phyloP scores from a whole-genome alignment of 768 basidiomycete species.

The Melanogaster broomeanus region DNA sequence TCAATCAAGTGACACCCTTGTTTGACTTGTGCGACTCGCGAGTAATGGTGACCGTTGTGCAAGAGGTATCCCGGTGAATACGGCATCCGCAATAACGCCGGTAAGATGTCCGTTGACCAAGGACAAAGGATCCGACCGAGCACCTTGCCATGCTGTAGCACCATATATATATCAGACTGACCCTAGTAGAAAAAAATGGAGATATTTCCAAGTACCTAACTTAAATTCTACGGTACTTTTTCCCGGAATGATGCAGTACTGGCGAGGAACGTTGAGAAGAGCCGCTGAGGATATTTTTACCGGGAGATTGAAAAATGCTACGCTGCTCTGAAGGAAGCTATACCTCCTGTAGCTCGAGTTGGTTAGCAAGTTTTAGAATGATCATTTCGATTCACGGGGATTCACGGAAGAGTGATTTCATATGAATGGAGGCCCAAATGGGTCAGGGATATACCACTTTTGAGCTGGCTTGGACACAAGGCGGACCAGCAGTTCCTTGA shows the following conservation, averaged over 20 bases:
- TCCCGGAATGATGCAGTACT: not conserved
- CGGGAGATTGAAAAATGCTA: constrained; percentile 4
- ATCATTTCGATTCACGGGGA: constrained; percentile 7
- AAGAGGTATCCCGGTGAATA: constrained; percentile 8
- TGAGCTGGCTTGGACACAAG: constrained; percentile 26
- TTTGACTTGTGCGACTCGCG: too few species aligned
- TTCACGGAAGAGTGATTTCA: constrained; percentile 8
- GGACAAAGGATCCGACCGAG: not conserved
- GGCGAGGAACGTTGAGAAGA: not conserved
- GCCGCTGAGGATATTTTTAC: constrained; percentile 2
- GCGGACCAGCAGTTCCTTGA: constrained; percentile 28
- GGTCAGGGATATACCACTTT: constrained; percentile 15
- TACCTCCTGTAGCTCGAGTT: too few species aligned
- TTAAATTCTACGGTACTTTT: not conserved
- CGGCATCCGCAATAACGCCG: constrained; percentile 22
- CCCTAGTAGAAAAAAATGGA: too few species aligned
- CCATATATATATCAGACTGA: not conserved
- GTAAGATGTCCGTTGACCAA: constrained; percentile 4
- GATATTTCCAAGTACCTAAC: too few species aligned
- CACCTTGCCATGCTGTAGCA: not conserved
- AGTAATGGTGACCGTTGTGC: not conserved
- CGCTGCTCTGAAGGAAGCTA: too few species aligned
- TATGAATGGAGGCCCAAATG: constrained; percentile 20
- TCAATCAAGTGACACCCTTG: too few species aligned
- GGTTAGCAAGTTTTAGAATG: not conserved